A percentile compares a stretch with the other conserved stretches of the same genome.
phyloP scores from a whole-genome alignment of 1,284 basidiomycete species.

The Ustilago xerochloae region DNA sequence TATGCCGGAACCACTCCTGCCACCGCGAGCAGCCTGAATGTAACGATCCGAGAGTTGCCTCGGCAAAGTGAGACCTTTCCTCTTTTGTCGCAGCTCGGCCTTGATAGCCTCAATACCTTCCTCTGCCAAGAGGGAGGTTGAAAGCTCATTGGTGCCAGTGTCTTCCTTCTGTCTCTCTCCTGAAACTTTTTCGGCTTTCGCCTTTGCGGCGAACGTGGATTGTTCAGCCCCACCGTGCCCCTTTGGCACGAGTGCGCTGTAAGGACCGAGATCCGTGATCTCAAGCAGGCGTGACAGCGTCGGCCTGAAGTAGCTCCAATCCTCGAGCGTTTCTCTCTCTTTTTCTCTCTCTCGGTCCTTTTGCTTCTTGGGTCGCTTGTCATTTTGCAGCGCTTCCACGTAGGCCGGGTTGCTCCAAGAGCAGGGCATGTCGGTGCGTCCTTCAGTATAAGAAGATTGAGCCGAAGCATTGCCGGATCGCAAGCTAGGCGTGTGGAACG shows the following conservation, averaged over 20 bases:
- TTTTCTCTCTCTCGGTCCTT: constrained; percentile 56
- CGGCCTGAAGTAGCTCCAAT: constrained; percentile 61
- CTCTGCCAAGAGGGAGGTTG: constrained; percentile 11
- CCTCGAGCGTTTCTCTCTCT: constrained; percentile 57
- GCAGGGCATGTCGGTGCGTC: constrained; percentile 6
- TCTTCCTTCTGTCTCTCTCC: neutral
- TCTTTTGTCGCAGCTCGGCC: constrained; percentile 12
- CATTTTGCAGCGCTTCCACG: constrained; percentile 47
- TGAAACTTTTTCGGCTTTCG: constrained; percentile 3
- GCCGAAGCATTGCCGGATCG: neutral
- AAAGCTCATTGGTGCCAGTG: neutral
- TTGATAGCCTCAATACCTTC: constrained; percentile 26
- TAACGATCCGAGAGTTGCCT: constrained; percentile 9
- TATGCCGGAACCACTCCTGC: neutral
- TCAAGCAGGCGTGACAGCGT: constrained; percentile 48
- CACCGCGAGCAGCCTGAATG: constrained; percentile 15
- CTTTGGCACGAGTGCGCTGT: constrained; percentile 15
- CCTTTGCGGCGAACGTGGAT: neutral
- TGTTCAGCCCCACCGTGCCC: neutral
- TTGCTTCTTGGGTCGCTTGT: constrained; percentile 52
- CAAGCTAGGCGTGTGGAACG: constrained; percentile 35
- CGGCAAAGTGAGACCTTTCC: constrained; percentile 5
- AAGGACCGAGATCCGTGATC: constrained; percentile 46
- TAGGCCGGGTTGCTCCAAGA: constrained; percentile 43
- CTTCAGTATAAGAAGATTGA: neutral